A percentile compares a stretch with the other conserved stretches of the same genome.
These are phyloP conservation scores for Acrocalymma vagum DNA, from an alignment of 2,329 filamentous ascomycete genomes.

Conservation along the genomic window DNA sequence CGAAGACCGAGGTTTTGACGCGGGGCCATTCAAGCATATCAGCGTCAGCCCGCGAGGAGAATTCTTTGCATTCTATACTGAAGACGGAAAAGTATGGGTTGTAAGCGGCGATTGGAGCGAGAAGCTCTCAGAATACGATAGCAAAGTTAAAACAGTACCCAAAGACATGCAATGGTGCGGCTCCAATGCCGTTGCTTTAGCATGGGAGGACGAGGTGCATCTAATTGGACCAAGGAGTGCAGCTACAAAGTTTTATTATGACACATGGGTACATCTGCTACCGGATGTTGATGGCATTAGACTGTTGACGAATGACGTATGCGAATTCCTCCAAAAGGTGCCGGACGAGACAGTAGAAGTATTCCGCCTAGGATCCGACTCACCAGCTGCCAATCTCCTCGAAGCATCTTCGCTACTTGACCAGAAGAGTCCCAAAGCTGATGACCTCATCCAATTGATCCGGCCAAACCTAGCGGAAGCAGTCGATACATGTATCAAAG, in stretches of 20 bases:
- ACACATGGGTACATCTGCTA: constrained; percentile 87
- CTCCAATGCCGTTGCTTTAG: constrained; percentile 89
- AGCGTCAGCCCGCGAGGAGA: constrained; percentile 90
- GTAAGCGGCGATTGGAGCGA: constrained; percentile 96
- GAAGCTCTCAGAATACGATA: constrained; percentile 89
- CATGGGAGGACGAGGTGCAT: constrained; percentile 98
- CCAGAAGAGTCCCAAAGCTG: constrained; percentile 92
- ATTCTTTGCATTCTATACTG: constrained; percentile 86
- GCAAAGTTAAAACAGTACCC: constrained; percentile 82
- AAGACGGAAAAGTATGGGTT: constrained; percentile 84
- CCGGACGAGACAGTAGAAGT: constrained; percentile 86
- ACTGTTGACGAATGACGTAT: constrained; percentile 90
- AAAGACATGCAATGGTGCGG: constrained; percentile 96
- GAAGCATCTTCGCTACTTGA: constrained; percentile 93
- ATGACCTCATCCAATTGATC: constrained; percentile 97
- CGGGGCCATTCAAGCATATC: constrained; percentile 91
- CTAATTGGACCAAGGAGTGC: constrained; percentile 86
- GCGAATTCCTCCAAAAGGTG: constrained; percentile 96
- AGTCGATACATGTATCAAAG: constrained; percentile 91
- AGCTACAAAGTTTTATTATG: constrained; percentile 83
- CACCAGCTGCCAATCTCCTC: constrained; percentile 88
- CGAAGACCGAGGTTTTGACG: constrained; percentile 89
- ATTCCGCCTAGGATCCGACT: constrained; percentile 87
- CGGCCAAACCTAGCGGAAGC: constrained; percentile 87
- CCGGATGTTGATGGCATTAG: constrained; percentile 91